Evolutionary conservation across 208 protist genomes (phyloP).

Genomic region (Trypanosoma avium): DNA sequence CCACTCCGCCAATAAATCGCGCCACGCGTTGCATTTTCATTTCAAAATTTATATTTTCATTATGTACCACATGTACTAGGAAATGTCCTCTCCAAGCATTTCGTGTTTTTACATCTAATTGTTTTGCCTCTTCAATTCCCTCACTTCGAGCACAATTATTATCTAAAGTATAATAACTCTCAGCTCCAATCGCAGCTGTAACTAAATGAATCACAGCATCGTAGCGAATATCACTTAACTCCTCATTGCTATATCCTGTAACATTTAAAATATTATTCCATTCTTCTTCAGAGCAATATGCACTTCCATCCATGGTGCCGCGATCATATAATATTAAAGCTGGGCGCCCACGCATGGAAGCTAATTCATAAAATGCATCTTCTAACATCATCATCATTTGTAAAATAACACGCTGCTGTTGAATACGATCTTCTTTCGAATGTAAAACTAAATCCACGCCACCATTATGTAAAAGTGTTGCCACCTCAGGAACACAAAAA

Average conservation of each 20-base stretch:
- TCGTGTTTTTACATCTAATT: slow-evolving; percentile 44
- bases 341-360: slow-evolving; percentile 24
- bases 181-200: slow-evolving; percentile 71
- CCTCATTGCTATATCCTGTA: slow-evolving; percentile 29
- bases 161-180: slow-evolving; percentile 53
- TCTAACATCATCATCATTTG: slow-evolving; percentile 45
- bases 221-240: slow-evolving; percentile 47
- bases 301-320: slow-evolving; percentile 58
- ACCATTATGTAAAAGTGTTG: slow-evolving; percentile 42
- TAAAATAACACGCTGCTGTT: slow-evolving; percentile 41
- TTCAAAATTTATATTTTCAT: slow-evolving; percentile 38
- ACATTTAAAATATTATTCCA: slow-evolving; percentile 35
- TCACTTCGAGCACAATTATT: slow-evolving; percentile 66
- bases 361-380: slow-evolving; percentile 41
- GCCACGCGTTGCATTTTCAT: slow-evolving; percentile 40
- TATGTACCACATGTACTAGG: slow-evolving; percentile 42
- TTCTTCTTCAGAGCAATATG: slow-evolving; percentile 40
- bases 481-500: slow-evolving; percentile 53
- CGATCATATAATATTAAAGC: slow-evolving; percentile 55
- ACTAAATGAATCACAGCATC: slow-evolving; percentile 74
- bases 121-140: slow-evolving; percentile 43
- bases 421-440: slow-evolving; percentile 23
- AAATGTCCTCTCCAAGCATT: slow-evolving; percentile 42
- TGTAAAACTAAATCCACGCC: slow-evolving; percentile 23
- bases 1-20: slow-evolving; percentile 29